These are phyloP conservation scores for Hura crepitans DNA, from an alignment of 441 rosid species.

Conservation along the genomic window DNA sequence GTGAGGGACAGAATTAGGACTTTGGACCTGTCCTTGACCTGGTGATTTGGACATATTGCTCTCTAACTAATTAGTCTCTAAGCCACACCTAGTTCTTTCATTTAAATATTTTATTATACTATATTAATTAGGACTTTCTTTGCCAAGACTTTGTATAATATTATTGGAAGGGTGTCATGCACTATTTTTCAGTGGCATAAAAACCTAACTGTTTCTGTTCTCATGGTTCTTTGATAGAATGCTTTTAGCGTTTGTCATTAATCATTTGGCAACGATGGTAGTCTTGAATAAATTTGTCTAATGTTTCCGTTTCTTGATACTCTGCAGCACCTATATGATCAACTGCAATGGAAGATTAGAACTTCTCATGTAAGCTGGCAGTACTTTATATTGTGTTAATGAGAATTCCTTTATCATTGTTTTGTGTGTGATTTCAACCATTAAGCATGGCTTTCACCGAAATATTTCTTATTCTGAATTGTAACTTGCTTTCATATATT, in stretches of 20 bases:
- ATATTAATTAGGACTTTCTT: not conserved
- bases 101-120: not conserved
- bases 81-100: not conserved
- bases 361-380: constrained; percentile 68
- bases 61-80: not conserved
- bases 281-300: constrained; percentile 10
- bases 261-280: not conserved
- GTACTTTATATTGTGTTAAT: constrained; percentile 12
- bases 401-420: not conserved
- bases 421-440: not conserved
- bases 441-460: not conserved
- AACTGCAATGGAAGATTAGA: constrained; percentile 79
- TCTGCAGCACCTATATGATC: constrained; percentile 73
- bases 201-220: not conserved
- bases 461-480: not conserved
- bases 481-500: not conserved
- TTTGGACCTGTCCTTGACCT: not conserved
- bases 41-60: not conserved
- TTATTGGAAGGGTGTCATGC: not conserved
- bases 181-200: not conserved
- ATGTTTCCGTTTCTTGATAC: constrained; percentile 23
- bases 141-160: not conserved
- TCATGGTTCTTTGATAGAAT: not conserved
- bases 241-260: not conserved
- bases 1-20: no score